Percentiles rank a stretch among this genome's conserved stretches.
Conservation (phyloP, 2,329 filamentous ascomycete genomes). For the Stemphylium beticola region DNA sequence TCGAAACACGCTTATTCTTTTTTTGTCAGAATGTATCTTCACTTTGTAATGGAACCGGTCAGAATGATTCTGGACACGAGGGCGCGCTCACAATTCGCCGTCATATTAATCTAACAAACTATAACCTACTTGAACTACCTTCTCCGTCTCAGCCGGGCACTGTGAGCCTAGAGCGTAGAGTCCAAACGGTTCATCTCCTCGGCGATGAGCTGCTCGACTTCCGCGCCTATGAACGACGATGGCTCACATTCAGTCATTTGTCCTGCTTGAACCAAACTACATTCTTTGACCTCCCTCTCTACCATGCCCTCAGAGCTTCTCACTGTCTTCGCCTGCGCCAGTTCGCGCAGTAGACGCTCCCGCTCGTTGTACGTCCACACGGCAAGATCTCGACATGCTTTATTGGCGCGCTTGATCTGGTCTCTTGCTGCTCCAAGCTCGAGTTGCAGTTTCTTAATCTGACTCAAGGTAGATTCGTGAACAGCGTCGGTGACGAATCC, state of each 20-base stretch:
- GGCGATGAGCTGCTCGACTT: not conserved
- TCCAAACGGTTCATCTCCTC: not conserved
- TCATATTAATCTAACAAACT: too few species aligned
- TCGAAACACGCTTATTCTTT: too few species aligned
- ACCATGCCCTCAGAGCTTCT: not conserved
- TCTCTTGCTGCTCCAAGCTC: not conserved
- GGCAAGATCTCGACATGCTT: slow-evolving; percentile 2
- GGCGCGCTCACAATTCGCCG: too few species aligned
- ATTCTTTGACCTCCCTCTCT: not conserved
- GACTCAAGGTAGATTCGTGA: not conserved
- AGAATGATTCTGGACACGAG: too few species aligned
- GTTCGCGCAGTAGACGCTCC: not conserved
- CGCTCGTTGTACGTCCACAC: slow-evolving; percentile 6
- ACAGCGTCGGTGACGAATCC: not conserved
- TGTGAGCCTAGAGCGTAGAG: too few species aligned
- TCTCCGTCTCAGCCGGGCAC: too few species aligned
- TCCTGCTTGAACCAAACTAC: not conserved
- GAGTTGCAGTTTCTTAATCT: not conserved
- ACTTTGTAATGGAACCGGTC: too few species aligned
- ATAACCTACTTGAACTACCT: too few species aligned
- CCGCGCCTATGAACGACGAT: not conserved
- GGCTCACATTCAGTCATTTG: not conserved
- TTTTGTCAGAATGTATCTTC: too few species aligned
- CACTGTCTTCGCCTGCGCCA: not conserved
- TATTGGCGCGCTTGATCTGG: not conserved